These are phyloP conservation scores for Kodamaea restingae DNA, from an alignment of 805 yeast species.

Conservation along the genomic window DNA sequence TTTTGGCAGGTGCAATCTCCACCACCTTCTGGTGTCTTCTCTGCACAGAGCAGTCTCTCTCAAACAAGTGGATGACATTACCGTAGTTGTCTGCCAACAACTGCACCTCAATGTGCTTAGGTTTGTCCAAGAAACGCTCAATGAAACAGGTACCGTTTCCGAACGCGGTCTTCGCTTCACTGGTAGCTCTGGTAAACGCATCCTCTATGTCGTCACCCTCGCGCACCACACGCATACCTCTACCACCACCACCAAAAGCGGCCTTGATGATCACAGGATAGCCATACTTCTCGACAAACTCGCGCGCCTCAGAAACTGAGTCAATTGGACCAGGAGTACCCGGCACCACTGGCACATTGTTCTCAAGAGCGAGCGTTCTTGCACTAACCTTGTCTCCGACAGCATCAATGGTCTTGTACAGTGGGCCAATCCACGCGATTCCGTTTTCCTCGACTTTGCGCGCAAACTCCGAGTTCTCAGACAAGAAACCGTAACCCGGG, in stretches of 20 bases:
- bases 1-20: constrained; percentile 96
- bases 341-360: constrained; percentile 90
- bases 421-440: constrained; percentile 95
- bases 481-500: constrained; percentile 58
- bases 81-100: constrained; percentile 91
- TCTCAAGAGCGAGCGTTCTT: constrained; percentile 75
- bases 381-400: constrained; percentile 98
- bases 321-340: constrained; percentile 98
- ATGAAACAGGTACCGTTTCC: constrained; percentile 98
- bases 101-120: constrained; percentile 98
- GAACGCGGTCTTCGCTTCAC: constrained; percentile 93
- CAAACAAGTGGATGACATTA: constrained; percentile 91
- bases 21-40: constrained; percentile 99
- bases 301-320: constrained; percentile 68
- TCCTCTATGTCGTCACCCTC: constrained; percentile 92
- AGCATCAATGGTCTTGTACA: constrained; percentile 78
- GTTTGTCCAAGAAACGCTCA: constrained; percentile 90
- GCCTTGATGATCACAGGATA: constrained; percentile 97
- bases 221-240: constrained; percentile 98
- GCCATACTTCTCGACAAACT: constrained; percentile 79
- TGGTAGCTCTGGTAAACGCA: constrained; percentile 88
- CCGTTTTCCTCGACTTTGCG: constrained; percentile 86
- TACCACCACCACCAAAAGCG: constrained; percentile 99
- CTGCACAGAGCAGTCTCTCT: constrained; percentile 99
- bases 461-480: constrained; percentile 93